phyloP scores from a whole-genome alignment of 2,329 filamentous ascomycete species.

The Herpotrichia juniperi region DNA sequence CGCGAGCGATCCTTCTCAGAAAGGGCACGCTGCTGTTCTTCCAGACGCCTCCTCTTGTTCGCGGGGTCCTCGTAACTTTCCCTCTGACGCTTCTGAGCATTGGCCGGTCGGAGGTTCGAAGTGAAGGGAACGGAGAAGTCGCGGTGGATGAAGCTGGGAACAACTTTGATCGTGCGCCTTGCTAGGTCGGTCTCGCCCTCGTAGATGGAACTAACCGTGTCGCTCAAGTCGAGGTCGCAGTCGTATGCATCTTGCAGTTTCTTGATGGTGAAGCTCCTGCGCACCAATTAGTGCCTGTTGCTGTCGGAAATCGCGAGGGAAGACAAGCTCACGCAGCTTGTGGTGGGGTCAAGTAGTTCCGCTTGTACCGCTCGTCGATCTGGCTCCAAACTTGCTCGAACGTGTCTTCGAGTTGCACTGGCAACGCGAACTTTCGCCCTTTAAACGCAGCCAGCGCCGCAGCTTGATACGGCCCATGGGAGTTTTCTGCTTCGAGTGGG shows the following conservation, averaged over 20 bases:
- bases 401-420: constrained; percentile 32
- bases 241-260: constrained; percentile 44
- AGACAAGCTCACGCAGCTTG: constrained; percentile 24
- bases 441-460: constrained; percentile 31
- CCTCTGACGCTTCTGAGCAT: constrained; percentile 29
- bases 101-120: constrained; percentile 34
- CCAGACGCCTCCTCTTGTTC: constrained; percentile 32
- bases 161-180: constrained; percentile 37
- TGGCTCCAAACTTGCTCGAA: constrained; percentile 37
- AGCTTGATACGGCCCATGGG: constrained; percentile 21
- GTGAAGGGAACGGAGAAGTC: constrained; percentile 38
- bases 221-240: constrained; percentile 43
- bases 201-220: constrained; percentile 43
- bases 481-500: constrained; percentile 29
- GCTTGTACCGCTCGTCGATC: constrained; percentile 40
- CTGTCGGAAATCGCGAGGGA: background rate
- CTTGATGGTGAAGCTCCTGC: constrained; percentile 40
- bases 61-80: constrained; percentile 14
- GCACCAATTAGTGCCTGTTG: constrained; percentile 5
- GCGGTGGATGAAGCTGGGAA: constrained; percentile 34
- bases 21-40: constrained; percentile 15
- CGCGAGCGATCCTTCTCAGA: constrained; percentile 21
- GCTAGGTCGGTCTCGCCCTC: constrained; percentile 31
- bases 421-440: constrained; percentile 42
- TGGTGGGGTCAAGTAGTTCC: constrained; percentile 37